Conservation (phyloP, 768 basidiomycete species). For the Dioszegia hungarica region DNA sequence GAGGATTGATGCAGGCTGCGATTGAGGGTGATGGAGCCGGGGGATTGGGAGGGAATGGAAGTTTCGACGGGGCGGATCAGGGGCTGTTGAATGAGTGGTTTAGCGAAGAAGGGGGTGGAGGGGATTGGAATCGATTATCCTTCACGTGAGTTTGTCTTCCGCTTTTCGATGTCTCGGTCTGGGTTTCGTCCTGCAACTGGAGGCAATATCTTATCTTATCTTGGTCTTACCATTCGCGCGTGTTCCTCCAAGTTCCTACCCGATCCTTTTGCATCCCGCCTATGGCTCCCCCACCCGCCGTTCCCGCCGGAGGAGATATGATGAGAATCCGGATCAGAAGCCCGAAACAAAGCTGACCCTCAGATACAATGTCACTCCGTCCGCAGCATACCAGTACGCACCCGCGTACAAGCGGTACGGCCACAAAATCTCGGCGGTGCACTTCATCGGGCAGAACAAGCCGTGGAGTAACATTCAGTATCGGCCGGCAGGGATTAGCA, state of each 20-base stretch:
- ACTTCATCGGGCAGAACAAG: constrained; percentile 80
- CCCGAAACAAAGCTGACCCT: too few relatives aligned
- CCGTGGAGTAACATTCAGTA: constrained; percentile 78
- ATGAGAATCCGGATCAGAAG: too few relatives aligned
- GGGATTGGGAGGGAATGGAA: constrained; percentile 57
- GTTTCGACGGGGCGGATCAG: constrained; percentile 99
- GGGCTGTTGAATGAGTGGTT: constrained; percentile 86
- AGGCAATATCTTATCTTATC: too few relatives aligned
- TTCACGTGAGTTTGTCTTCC: constrained; percentile 58
- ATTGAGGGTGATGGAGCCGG: constrained; percentile 32
- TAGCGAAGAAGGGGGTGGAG: constrained; percentile 56
- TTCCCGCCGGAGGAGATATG: too few relatives aligned
- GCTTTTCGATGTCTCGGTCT: not conserved
- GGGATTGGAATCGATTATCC: constrained; percentile 89
- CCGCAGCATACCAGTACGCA: constrained; percentile 96
- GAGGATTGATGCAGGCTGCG: constrained; percentile 60
- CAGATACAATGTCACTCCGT: constrained; percentile 91
- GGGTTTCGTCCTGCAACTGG: too few relatives aligned
- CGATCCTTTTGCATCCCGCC: too few relatives aligned
- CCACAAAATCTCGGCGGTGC: constrained; percentile 38
- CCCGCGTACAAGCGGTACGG: constrained; percentile 88
- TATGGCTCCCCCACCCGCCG: too few relatives aligned
- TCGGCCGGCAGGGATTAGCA: constrained; percentile 59
- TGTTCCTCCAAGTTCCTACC: too few relatives aligned
- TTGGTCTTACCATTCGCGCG: too few relatives aligned